phyloP scores from a whole-genome alignment of 176 grass and related monocot genomes.

The Aechmea fasciata region DNA sequence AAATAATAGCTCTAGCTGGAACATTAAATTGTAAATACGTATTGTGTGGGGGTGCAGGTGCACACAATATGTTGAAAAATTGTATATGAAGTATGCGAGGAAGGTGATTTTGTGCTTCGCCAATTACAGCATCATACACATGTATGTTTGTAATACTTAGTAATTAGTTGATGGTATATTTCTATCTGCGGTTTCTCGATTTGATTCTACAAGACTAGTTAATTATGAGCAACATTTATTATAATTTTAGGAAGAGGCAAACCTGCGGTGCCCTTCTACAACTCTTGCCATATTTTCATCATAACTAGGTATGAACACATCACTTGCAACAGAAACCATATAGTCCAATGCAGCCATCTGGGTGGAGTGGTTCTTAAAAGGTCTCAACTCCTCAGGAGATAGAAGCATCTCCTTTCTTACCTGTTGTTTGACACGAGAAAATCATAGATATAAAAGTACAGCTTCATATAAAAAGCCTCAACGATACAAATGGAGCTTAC shows the following conservation, averaged over 20 bases:
- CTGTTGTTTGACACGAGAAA: conserved; percentile 14
- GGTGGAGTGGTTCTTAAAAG: conserved; percentile 81
- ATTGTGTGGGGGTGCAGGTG: too few relatives aligned
- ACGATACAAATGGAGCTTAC: conserved; percentile 32
- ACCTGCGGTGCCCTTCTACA: conserved; percentile 94
- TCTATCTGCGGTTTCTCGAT: neutral
- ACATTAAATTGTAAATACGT: too few relatives aligned
- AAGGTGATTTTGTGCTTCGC: too few relatives aligned
- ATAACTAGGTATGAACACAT: conserved; percentile 91
- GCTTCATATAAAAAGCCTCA: neutral
- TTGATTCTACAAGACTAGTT: neutral
- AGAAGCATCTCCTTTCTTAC: conserved; percentile 93
- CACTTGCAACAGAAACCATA: conserved; percentile 75
- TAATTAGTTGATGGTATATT: too few relatives aligned
- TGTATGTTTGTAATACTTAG: too few relatives aligned
- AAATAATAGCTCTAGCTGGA: too few relatives aligned
- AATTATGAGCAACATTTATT: neutral
- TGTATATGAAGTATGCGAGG: too few relatives aligned
- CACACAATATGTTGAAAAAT: too few relatives aligned
- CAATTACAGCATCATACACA: too few relatives aligned
- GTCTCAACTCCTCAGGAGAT: conserved; percentile 60
- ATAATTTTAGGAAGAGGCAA: neutral
- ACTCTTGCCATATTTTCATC: conserved; percentile 99
- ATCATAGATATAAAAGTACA: too few relatives aligned
- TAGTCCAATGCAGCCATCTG: conserved; percentile 97